A percentile compares a stretch with the other conserved stretches of the same genome.
Evolutionary conservation across 257 asterid genomes (phyloP).

Genomic region (Solanum paucissectum): DNA sequence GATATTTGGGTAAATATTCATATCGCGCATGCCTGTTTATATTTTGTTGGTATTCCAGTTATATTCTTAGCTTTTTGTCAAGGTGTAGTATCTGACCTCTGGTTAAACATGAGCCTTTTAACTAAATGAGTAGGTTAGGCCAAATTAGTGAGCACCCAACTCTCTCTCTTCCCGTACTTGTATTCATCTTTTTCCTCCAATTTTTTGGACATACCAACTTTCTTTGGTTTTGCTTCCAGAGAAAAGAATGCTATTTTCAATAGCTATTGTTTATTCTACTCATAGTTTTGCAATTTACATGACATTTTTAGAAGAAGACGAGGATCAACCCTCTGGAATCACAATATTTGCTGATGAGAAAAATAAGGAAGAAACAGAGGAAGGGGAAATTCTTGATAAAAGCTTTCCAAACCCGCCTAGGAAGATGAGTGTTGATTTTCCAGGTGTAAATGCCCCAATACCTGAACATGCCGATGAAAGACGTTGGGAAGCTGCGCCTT

Average conservation of each 20-base stretch:
- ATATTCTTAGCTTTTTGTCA: neutral
- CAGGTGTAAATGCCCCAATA: constrained; percentile 90
- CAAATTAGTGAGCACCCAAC: neutral
- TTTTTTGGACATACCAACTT: neutral
- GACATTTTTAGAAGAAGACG: constrained; percentile 36
- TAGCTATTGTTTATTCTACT: neutral
- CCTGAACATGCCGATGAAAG: constrained; percentile 70
- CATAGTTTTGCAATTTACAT: neutral
- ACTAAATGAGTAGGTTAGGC: neutral
- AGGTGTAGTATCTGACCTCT: neutral
- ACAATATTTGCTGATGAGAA: constrained; percentile 74
- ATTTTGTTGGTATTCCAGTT: neutral
- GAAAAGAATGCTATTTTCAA: neutral
- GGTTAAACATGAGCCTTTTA: neutral
- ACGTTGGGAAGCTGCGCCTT: constrained; percentile 50
- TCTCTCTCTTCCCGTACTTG: neutral
- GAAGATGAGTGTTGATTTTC: constrained; percentile 67
- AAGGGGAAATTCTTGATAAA: constrained; percentile 58
- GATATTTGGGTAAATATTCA: constrained; percentile 64
- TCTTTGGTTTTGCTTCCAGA: neutral
- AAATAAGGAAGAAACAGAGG: constrained; percentile 41
- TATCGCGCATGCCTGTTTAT: neutral
- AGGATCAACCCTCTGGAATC: constrained; percentile 84
- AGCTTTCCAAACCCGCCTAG: constrained; percentile 22
- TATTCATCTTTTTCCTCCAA: neutral